These are phyloP conservation scores for Flaveria trinervia DNA, from an alignment of 129 eudicot species.

Conservation along the genomic window DNA sequence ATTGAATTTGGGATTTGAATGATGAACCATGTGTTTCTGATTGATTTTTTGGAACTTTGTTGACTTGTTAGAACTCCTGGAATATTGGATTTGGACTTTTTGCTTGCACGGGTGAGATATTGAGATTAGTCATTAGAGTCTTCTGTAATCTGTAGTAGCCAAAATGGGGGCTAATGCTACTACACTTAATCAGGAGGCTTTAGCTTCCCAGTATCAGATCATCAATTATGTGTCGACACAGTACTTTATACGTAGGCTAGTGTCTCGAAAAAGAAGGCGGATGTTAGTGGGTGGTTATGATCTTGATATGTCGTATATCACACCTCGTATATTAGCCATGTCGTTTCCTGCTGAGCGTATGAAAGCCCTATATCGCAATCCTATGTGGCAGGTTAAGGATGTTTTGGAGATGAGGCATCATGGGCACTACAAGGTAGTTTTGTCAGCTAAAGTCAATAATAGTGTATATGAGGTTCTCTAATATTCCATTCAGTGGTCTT, in stretches of 20 bases:
- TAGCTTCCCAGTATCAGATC: conserved; percentile 40
- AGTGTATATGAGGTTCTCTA: not conserved
- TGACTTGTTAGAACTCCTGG: not conserved
- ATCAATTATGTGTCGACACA: too few relatives aligned
- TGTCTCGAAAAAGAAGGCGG: conserved; percentile 71
- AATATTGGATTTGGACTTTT: not conserved
- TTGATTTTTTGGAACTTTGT: not conserved
- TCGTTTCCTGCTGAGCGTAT: conserved; percentile 80
- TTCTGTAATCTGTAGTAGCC: not conserved
- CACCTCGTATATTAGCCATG: conserved; percentile 76
- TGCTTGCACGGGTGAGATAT: conserved; percentile 25
- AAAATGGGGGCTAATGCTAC: conserved; percentile 55
- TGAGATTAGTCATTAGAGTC: conserved; percentile 4
- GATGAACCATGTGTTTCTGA: not conserved
- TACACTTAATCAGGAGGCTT: conserved; percentile 24
- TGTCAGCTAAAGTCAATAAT: not conserved
- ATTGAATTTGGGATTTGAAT: not conserved
- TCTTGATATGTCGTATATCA: conserved; percentile 80
- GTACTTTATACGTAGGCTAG: conserved; percentile 55
- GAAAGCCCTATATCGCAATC: conserved; percentile 75
- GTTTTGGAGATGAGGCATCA: conserved; percentile 69
- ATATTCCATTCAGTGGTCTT: not conserved
- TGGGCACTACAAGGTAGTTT: conserved; percentile 67
- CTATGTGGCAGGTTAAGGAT: conserved; percentile 83
- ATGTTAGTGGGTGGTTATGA: conserved; percentile 83